Conservation (phyloP, 306 rosid species). For the Vigna trinervia region DNA sequence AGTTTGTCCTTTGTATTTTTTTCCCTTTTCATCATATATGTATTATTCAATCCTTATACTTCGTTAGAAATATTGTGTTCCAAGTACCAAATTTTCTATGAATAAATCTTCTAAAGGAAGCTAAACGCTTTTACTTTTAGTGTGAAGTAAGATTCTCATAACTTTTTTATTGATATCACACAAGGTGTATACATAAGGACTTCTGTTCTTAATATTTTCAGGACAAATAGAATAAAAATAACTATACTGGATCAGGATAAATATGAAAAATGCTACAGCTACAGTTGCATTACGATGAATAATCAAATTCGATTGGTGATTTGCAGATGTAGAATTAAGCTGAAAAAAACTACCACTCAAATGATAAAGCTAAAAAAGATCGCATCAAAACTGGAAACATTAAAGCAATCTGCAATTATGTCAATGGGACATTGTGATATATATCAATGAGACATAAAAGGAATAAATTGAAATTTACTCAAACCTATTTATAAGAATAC, state of each 20-base stretch:
- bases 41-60: conserved; percentile 20
- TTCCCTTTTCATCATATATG: conserved; percentile 24
- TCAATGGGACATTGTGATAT: too few species aligned
- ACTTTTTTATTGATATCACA: neutral
- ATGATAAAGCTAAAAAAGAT: too few species aligned
- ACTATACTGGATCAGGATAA: neutral
- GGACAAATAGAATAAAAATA: neutral
- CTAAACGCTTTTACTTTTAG: neutral
- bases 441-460: too few species aligned
- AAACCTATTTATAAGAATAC: too few species aligned
- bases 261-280: too few species aligned
- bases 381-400: too few species aligned
- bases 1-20: conserved; percentile 34
- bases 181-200: neutral
- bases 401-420: too few species aligned
- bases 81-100: conserved; percentile 18
- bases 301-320: neutral
- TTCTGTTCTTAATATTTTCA: neutral
- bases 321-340: too few species aligned
- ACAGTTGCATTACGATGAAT: neutral
- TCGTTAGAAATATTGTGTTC: conserved; percentile 32
- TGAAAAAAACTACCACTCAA: too few species aligned
- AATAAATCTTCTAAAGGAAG: neutral
- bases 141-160: neutral
- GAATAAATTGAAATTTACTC: too few species aligned